A percentile compares a stretch with the other conserved stretches of the same genome.
These are phyloP conservation scores for Manihot esculenta DNA, from an alignment of 441 rosid genomes.

Conservation along the genomic window DNA sequence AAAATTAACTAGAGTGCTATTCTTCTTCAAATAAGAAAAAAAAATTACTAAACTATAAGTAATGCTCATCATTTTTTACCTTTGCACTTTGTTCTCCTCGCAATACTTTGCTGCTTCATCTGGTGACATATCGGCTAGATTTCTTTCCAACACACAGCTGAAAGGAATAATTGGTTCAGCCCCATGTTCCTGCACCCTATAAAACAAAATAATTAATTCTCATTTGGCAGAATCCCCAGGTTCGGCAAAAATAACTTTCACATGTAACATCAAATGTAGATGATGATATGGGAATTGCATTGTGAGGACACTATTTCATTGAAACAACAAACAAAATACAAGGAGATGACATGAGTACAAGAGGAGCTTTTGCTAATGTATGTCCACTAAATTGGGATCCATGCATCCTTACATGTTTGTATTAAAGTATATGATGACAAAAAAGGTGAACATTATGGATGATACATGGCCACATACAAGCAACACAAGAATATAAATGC, in stretches of 20 bases:
- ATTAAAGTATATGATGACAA: neutral
- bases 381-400: neutral
- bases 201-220: conserved; percentile 16
- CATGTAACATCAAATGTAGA: neutral
- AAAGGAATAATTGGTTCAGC: conserved; percentile 94
- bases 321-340: neutral
- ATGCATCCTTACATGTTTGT: neutral
- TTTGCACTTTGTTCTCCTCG: conserved; percentile 94
- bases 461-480: neutral
- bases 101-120: conserved; percentile 84
- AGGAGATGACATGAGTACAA: neutral
- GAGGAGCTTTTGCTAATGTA: neutral
- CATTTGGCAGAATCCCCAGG: neutral
- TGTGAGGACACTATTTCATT: neutral
- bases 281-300: neutral
- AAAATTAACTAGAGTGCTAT: neutral
- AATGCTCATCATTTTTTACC: conserved; percentile 49
- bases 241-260: neutral
- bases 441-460: neutral
- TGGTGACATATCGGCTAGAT: conserved; percentile 73
- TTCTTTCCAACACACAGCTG: conserved; percentile 78
- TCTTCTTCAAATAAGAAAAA: conserved; percentile 4
- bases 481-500: neutral
- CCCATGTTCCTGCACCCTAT: conserved; percentile 98
- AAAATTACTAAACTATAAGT: too few relatives aligned